Evolutionary conservation across 306 rosid species (phyloP).

Genomic region (Prunus mongolica): DNA sequence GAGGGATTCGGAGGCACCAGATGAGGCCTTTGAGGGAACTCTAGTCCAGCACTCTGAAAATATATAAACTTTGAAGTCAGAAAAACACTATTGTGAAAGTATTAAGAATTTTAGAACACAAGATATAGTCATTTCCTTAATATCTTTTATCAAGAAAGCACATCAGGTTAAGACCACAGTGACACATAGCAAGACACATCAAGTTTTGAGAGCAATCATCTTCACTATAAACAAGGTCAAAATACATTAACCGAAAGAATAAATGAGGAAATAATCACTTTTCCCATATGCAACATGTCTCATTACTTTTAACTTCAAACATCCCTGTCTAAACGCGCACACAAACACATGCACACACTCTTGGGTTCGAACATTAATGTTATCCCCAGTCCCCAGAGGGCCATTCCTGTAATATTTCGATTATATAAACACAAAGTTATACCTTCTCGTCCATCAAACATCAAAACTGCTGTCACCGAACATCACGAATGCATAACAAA

Average conservation of each 20-base stretch:
- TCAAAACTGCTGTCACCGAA: background rate
- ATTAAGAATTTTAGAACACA: background rate
- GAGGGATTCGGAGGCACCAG: slow-evolving; percentile 45
- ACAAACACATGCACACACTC: background rate
- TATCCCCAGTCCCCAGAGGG: background rate
- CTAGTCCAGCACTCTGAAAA: slow-evolving; percentile 85
- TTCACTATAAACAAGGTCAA: background rate
- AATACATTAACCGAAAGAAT: background rate
- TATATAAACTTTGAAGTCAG: background rate
- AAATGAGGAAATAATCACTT: background rate
- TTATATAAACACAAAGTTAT: too few species aligned
- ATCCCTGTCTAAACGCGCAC: too few species aligned
- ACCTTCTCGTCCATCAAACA: background rate
- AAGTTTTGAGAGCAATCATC: background rate
- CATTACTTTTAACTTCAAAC: too few species aligned
- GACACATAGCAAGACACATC: background rate
- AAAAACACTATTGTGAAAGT: background rate
- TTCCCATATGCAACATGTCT: background rate
- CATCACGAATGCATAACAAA: too few species aligned
- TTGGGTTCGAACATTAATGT: background rate
- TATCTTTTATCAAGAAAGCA: background rate
- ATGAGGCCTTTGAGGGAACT: slow-evolving; percentile 68
- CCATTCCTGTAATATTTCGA: background rate
- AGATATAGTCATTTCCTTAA: background rate
- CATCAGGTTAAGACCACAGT: background rate